phyloP scores from a whole-genome alignment of 768 basidiomycete genomes.

The Phylloporus sp. region DNA sequence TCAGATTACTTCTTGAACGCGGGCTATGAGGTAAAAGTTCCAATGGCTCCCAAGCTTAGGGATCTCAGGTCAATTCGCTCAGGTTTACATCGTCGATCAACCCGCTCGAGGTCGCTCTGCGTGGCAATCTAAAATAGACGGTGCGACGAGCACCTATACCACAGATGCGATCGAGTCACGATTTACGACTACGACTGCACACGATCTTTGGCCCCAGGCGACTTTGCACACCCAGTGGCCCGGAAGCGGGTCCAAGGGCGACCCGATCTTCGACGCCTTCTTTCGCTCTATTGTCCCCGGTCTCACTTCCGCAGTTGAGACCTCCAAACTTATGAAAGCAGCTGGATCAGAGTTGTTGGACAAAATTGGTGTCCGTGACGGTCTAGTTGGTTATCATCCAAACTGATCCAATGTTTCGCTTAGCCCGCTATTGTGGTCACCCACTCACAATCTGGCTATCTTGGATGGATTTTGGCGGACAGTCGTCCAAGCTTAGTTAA shows the following conservation, averaged over 20 bases:
- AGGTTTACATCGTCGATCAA: slow-evolving; percentile 45
- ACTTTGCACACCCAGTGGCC: slow-evolving; percentile 48
- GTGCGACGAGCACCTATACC: slow-evolving; percentile 29
- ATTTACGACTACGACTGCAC: slow-evolving; percentile 39
- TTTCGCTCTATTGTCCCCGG: slow-evolving; percentile 40
- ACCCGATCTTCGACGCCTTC: slow-evolving; percentile 41
- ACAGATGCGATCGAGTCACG: slow-evolving; percentile 34
- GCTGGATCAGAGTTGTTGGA: slow-evolving; percentile 43
- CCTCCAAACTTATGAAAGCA: slow-evolving; percentile 35
- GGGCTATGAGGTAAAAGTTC: slow-evolving; percentile 46
- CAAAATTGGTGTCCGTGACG: slow-evolving; percentile 41
- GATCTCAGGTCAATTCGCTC: background rate
- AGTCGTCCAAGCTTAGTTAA: slow-evolving; percentile 40
- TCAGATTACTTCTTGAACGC: slow-evolving; percentile 48
- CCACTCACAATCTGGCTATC: slow-evolving; percentile 47
- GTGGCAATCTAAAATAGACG: slow-evolving; percentile 39
- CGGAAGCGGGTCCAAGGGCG: slow-evolving; percentile 44
- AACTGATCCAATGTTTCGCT: slow-evolving; percentile 3
- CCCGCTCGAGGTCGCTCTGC: slow-evolving; percentile 43
- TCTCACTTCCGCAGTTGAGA: slow-evolving; percentile 33
- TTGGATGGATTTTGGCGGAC: slow-evolving; percentile 48
- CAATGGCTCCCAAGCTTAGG: background rate
- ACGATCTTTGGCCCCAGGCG: slow-evolving; percentile 44
- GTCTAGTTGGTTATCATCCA: background rate
- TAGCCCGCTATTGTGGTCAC: slow-evolving; percentile 46